Conservation (phyloP, 2,329 filamentous ascomycete genomes). For the Trichoderma koningiopsis region DNA sequence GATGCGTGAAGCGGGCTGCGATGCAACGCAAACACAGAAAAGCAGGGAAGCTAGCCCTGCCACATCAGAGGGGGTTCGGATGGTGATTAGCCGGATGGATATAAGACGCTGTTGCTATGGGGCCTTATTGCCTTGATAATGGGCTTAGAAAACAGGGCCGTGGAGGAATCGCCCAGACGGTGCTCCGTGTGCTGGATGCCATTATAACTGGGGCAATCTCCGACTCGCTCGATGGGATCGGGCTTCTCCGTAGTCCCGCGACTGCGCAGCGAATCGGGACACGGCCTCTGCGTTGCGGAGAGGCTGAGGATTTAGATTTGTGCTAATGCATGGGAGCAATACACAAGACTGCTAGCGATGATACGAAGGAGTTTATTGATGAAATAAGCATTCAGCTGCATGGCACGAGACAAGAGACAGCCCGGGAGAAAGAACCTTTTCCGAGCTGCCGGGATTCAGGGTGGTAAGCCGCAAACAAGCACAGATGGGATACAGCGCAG, state of each 20-base stretch:
- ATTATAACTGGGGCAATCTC: neutral
- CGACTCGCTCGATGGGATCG: neutral
- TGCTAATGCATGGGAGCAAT: neutral
- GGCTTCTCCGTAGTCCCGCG: neutral
- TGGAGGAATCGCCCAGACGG: neutral
- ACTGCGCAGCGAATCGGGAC: neutral
- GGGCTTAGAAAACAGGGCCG: conserved; percentile 19
- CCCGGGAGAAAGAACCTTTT: neutral
- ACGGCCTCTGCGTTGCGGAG: neutral
- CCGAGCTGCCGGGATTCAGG: conserved; percentile 16
- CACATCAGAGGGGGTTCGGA: neutral
- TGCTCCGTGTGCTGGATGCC: neutral
- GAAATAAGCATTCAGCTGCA: neutral
- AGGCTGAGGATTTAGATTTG: neutral
- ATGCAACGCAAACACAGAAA: neutral
- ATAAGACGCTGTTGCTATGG: neutral
- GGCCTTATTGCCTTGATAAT: neutral
- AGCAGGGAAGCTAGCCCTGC: neutral
- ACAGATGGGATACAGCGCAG: neutral
- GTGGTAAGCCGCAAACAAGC: neutral
- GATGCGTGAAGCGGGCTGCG: neutral
- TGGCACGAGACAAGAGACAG: neutral
- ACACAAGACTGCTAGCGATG: neutral
- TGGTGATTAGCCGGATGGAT: neutral
- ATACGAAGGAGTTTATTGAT: neutral